These are phyloP conservation scores for Neurospora sp. DNA, from an alignment of 495 filamentous ascomycete species.

Conservation along the genomic window DNA sequence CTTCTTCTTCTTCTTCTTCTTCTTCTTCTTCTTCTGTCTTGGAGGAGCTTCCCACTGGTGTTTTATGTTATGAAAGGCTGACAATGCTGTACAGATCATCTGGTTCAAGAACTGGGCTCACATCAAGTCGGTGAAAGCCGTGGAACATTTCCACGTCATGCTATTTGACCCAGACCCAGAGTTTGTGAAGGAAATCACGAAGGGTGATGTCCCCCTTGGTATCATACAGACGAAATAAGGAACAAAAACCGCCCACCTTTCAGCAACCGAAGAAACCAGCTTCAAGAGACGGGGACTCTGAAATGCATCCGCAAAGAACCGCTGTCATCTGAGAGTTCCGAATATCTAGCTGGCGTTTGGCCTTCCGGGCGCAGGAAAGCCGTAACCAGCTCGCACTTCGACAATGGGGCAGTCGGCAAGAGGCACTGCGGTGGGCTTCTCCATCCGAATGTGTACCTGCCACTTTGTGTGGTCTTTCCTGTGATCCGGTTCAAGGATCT, in stretches of 20 bases:
- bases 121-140: constrained; percentile 70
- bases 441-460: constrained; percentile 40
- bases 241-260: not conserved
- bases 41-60: not conserved
- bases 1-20: not conserved
- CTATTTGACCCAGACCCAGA: constrained; percentile 59
- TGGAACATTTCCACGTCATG: constrained; percentile 97
- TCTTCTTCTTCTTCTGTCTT: not conserved
- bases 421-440: constrained; percentile 49
- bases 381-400: constrained; percentile 30
- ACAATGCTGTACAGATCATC: constrained; percentile 41
- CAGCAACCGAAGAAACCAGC: not conserved
- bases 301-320: not conserved
- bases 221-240: constrained; percentile 6
- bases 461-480: constrained; percentile 17
- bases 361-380: not conserved
- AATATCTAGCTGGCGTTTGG: not conserved
- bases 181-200: constrained; percentile 62
- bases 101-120: constrained; percentile 89
- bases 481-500: constrained; percentile 18
- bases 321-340: not conserved
- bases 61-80: not conserved
- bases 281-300: not conserved
- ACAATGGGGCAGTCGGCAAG: constrained; percentile 47
- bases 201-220: constrained; percentile 58